phyloP scores from a whole-genome alignment of 2,329 filamentous ascomycete genomes.

The Exophiala spinifera region DNA sequence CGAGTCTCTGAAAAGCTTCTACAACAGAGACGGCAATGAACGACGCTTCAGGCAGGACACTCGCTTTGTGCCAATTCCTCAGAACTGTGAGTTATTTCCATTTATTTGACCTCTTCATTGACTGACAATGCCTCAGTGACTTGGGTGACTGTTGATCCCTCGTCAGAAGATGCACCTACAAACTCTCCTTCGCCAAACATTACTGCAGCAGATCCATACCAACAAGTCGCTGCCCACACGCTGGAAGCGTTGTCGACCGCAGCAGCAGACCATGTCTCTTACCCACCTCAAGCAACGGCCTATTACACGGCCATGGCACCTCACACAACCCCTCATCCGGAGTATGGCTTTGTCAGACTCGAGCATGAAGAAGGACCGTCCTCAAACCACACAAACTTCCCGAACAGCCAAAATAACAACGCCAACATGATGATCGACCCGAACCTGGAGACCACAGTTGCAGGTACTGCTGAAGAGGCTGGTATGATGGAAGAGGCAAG shows the following conservation, averaged over 20 bases:
- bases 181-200: slow-evolving; percentile 12
- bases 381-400: slow-evolving; percentile 9
- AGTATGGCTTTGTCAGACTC: slow-evolving; percentile 21
- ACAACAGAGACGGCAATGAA: slow-evolving; percentile 5
- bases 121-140: slow-evolving; percentile 17
- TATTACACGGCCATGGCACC: slow-evolving; percentile 21
- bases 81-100: slow-evolving; percentile 12
- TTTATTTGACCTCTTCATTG: background rate
- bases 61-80: slow-evolving; percentile 22
- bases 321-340: slow-evolving; percentile 12
- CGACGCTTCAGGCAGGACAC: too few species aligned
- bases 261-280: slow-evolving; percentile 16
- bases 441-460: slow-evolving; percentile 20
- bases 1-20: slow-evolving; percentile 15
- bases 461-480: slow-evolving; percentile 4
- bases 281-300: slow-evolving; percentile 18
- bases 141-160: slow-evolving; percentile 23
- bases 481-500: background rate
- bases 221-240: slow-evolving; percentile 23
- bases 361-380: slow-evolving; percentile 5
- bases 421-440: slow-evolving; percentile 24
- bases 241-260: slow-evolving; percentile 22
- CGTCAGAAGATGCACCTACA: slow-evolving; percentile 13
- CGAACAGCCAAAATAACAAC: slow-evolving; percentile 17
- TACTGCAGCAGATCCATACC: slow-evolving; percentile 12